Conservation (phyloP, 331 rosid genomes). For the Acacia pycnantha region DNA sequence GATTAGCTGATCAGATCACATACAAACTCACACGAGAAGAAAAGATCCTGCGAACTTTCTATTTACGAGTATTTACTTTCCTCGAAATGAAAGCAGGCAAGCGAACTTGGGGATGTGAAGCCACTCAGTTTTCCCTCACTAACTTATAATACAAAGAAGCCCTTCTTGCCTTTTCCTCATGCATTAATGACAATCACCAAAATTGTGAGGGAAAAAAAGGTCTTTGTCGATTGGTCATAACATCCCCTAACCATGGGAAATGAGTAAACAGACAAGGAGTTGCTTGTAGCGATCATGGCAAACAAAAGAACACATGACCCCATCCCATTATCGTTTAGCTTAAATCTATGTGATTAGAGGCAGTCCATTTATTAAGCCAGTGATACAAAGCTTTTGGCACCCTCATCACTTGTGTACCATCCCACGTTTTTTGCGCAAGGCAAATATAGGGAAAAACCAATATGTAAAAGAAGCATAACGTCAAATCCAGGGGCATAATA, state of each 20-base stretch:
- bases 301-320: slow-evolving; percentile 1
- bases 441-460: neutral
- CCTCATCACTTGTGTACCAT: neutral
- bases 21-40: neutral
- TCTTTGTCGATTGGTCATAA: neutral
- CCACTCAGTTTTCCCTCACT: neutral
- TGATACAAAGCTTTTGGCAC: neutral
- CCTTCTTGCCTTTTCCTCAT: neutral
- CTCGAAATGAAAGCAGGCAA: neutral
- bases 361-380: neutral
- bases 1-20: neutral
- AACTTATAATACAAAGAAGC: neutral
- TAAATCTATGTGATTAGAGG: too few species aligned
- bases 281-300: slow-evolving; percentile 1
- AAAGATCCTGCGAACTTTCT: neutral
- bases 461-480: neutral
- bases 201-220: neutral
- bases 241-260: neutral
- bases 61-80: neutral
- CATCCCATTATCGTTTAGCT: neutral
- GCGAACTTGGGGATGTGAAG: neutral
- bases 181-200: neutral
- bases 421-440: neutral
- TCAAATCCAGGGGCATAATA: slow-evolving; percentile 1
- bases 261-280: too few species aligned